phyloP scores from a whole-genome alignment of 768 basidiomycete species.

The Tricholoma saponaceum region DNA sequence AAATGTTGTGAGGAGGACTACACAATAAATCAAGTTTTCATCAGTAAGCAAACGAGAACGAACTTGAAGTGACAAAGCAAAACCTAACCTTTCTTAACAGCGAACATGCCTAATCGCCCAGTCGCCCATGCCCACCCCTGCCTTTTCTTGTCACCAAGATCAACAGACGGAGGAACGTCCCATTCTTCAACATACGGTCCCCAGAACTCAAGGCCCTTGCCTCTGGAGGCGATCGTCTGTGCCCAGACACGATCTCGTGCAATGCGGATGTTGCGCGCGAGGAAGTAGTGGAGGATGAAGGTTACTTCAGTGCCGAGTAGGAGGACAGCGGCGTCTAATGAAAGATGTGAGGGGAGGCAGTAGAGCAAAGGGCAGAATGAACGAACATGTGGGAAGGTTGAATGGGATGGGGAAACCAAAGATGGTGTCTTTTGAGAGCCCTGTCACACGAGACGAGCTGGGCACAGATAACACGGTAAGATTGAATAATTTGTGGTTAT shows the following conservation, averaged over 20 bases:
- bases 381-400: slow-evolving; percentile 64
- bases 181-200: slow-evolving; percentile 79
- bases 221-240: slow-evolving; percentile 79
- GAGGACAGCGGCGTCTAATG: slow-evolving; percentile 69
- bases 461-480: background rate
- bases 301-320: slow-evolving; percentile 75
- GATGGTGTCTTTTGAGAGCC: slow-evolving; percentile 57
- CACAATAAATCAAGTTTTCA: background rate
- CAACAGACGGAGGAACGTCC: slow-evolving; percentile 48
- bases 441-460: slow-evolving; percentile 62
- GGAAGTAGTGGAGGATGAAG: slow-evolving; percentile 74
- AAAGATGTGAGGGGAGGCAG: background rate
- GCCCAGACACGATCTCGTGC: slow-evolving; percentile 76
- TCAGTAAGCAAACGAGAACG: background rate
- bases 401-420: slow-evolving; percentile 68
- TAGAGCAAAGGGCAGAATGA: background rate
- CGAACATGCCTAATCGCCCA: slow-evolving; percentile 35
- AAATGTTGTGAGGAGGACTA: slow-evolving; percentile 60
- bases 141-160: slow-evolving; percentile 25
- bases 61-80: background rate
- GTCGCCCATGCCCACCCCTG: slow-evolving; percentile 29
- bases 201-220: slow-evolving; percentile 85
- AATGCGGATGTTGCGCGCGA: slow-evolving; percentile 77
- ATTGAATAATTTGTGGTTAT: background rate
- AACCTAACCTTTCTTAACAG: slow-evolving; percentile 42